phyloP scores from a whole-genome alignment of 805 yeast species.

The Yarrowia sp. region DNA sequence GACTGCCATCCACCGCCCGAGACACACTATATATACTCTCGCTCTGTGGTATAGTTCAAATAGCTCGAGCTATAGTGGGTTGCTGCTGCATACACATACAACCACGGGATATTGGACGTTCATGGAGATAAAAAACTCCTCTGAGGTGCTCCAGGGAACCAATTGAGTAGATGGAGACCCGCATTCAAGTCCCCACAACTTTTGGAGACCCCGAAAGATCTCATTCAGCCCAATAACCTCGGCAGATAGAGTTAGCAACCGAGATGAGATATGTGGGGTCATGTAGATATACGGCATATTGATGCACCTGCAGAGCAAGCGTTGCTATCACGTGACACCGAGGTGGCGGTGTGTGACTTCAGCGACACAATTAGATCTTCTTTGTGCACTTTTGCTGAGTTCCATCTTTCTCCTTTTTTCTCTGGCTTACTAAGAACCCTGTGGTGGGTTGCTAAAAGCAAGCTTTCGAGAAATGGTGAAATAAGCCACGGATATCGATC shows the following conservation, averaged over 20 bases:
- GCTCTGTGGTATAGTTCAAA: not conserved
- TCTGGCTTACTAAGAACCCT: not conserved
- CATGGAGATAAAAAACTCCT: too few species aligned
- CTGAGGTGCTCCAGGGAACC: not conserved
- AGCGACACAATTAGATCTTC: too few species aligned
- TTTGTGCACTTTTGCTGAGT: not conserved
- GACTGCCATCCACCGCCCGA: not conserved
- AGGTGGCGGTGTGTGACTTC: not conserved
- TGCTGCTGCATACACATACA: slow-evolving; percentile 14
- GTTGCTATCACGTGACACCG: not conserved
- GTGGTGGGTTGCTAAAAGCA: not conserved
- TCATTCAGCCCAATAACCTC: not conserved
- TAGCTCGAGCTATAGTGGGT: slow-evolving; percentile 8
- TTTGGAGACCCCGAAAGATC: not conserved
- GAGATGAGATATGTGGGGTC: slow-evolving; percentile 34
- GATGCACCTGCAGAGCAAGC: not conserved
- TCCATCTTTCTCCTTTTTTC: not conserved
- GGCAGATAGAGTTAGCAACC: slow-evolving; percentile 32
- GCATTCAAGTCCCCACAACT: not conserved
- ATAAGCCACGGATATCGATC: not conserved
- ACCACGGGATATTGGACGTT: too few species aligned
- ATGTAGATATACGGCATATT: not conserved
- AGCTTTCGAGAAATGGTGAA: slow-evolving; percentile 7
- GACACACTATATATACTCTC: slow-evolving; percentile 12
- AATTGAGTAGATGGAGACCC: not conserved